phyloP scores from a whole-genome alignment of 2,329 filamentous ascomycete species.

The Sporothrix brunneoviolacea region DNA sequence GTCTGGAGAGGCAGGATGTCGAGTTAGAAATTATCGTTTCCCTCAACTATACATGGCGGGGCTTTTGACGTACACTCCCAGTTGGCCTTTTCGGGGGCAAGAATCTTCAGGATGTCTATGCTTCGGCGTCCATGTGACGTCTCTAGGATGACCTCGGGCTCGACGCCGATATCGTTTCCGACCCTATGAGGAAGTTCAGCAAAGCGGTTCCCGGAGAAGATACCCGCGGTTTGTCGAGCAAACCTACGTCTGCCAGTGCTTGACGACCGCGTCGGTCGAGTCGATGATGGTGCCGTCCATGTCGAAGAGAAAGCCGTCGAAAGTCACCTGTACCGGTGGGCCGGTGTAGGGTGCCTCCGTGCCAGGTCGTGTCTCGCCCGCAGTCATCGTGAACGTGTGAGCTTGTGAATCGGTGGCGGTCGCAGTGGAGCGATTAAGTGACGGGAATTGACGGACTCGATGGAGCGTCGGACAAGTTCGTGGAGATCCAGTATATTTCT shows the following conservation, averaged over 20 bases:
- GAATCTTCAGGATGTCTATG: constrained; percentile 75
- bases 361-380: background rate
- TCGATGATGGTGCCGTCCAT: constrained; percentile 83
- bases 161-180: constrained; percentile 74
- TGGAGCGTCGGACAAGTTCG: too few species aligned
- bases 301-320: constrained; percentile 59
- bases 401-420: too few species aligned
- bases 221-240: too few species aligned
- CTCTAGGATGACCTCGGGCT: constrained; percentile 75
- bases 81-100: constrained; percentile 79
- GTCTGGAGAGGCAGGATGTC: constrained; percentile 44
- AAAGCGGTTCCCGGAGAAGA: too few species aligned
- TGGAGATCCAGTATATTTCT: too few species aligned
- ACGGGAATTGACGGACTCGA: too few species aligned
- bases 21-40: too few species aligned
- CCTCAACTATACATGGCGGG: too few species aligned
- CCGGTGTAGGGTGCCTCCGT: constrained; percentile 25
- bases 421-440: too few species aligned
- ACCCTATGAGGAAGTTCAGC: constrained; percentile 56
- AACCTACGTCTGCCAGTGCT: constrained; percentile 65
- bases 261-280: constrained; percentile 67
- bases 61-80: constrained; percentile 88
- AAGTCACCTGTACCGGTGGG: constrained; percentile 40
- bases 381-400: too few species aligned
- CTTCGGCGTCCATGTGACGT: constrained; percentile 86